Evolutionary conservation across 129 eudicot species (phyloP).

Genomic region (Arctium lappa): DNA sequence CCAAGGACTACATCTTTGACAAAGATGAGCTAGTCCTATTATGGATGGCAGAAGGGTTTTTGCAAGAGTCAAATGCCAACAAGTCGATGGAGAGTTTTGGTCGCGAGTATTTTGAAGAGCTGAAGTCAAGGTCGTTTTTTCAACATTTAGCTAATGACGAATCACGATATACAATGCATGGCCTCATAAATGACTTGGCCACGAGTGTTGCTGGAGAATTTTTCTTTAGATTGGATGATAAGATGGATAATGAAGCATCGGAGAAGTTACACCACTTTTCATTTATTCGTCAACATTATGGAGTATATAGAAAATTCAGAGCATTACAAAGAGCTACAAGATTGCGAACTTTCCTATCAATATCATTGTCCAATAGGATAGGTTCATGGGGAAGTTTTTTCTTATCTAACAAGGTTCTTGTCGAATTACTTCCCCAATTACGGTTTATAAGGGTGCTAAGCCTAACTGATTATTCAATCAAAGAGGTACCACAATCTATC

Average conservation of each 20-base stretch:
- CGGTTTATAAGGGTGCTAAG: constrained; percentile 14
- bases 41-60: constrained; percentile 25
- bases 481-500: constrained; percentile 24
- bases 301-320: constrained; percentile 18
- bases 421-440: constrained; percentile 12
- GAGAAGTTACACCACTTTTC: constrained; percentile 39
- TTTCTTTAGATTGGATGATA: constrained; percentile 26
- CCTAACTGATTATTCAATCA: background rate
- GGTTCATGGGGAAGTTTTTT: background rate
- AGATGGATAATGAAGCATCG: constrained; percentile 15
- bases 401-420: constrained; percentile 5
- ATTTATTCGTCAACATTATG: constrained; percentile 24
- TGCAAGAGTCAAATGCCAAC: background rate
- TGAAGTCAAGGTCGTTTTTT: constrained; percentile 29
- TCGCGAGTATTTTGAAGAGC: constrained; percentile 21
- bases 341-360: constrained; percentile 39
- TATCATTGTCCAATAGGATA: constrained; percentile 15
- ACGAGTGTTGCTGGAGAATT: constrained; percentile 29
- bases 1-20: constrained; percentile 22
- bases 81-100: constrained; percentile 37
- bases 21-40: background rate
- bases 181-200: constrained; percentile 36
- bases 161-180: constrained; percentile 27
- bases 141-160: constrained; percentile 1
- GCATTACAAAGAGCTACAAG: constrained; percentile 18